Evolutionary conservation across 805 yeast species (phyloP), one percentile per base, ranked within the genome.

Genomic region (Kregervanrija pseudodelftensis): DNA sequence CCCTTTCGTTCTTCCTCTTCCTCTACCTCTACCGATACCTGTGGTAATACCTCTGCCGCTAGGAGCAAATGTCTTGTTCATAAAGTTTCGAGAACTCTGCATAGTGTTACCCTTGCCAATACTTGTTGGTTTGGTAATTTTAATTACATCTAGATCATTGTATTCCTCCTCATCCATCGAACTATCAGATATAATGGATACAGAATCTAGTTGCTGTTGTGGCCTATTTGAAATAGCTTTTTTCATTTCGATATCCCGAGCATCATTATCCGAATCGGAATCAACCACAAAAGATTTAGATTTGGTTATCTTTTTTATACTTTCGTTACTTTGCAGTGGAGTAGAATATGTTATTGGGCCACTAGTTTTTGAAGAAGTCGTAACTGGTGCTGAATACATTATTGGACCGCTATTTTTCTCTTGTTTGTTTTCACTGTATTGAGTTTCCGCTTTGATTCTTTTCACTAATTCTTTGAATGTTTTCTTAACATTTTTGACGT

Each of bases 401-500:
- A 48, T n/a, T 42, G 44, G 9, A 11, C 33, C 41, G 2, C n/a
- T 34, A 10, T 37, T 16, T n/a, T 33, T 22, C 11, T 28, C 44
- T 28, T 14, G 35, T 5, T 15, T 30, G 5, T 30, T 31, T 37
- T 40, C 35, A 40, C 9, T 34, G 28, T 30, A 41, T 34, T 42
- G 43, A 12, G 56, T 52, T 38, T 54, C 55, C 1, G 58, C 55
- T 16, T 59, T 51, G 1, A 63, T 45, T 38, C 60, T 55, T 40
- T 59, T 61, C 2, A 56, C 64, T n/a, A 63, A 39, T 14, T 51
- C 53, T 12, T 52, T 53, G 43, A 63, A 63, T 32, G 62, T 60
- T 30, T 51, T 57, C 36, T 58, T 61, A 8, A 63, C 46, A 10
- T 57, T 54, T n/a, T 38, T 42, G 9, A 55, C 51, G 9, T 49